Percentiles rank a stretch among this genome's conserved stretches.
These are phyloP conservation scores for Pontederia paniculata DNA, from an alignment of 176 grass and related monocot species.

Conservation along the genomic window DNA sequence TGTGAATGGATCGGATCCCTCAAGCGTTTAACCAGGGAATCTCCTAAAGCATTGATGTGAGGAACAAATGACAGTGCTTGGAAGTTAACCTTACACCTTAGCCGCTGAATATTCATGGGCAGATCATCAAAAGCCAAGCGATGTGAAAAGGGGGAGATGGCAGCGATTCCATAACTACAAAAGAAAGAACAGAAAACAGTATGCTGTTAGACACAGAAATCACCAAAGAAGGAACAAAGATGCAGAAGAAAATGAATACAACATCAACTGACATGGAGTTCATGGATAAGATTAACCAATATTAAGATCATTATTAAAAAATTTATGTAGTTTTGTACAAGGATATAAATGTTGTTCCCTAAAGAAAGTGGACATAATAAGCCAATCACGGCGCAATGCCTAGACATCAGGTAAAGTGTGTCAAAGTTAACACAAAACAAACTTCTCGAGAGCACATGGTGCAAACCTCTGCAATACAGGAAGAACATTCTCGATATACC, in stretches of 20 bases:
- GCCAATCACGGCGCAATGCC: no score
- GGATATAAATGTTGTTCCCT: no score
- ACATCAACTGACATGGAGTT: no score
- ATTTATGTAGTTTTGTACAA: no score
- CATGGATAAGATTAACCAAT: no score
- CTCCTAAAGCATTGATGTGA: conserved; percentile 62
- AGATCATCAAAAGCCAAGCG: conserved; percentile 82
- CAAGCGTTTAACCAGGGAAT: conserved; percentile 50
- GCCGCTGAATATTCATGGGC: conserved; percentile 44
- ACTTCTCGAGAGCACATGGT: neutral
- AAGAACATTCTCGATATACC: conserved; percentile 90
- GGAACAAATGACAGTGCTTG: conserved; percentile 68
- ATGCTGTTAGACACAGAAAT: neutral
- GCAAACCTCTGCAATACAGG: conserved; percentile 80
- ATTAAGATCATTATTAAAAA: no score
- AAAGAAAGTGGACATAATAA: no score
- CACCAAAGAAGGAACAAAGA: neutral
- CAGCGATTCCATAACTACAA: conserved; percentile 79
- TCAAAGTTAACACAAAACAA: neutral
- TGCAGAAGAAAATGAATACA: no score
- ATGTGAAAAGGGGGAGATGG: conserved; percentile 83
- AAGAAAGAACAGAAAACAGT: conserved; percentile 6
- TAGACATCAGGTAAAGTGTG: no score
- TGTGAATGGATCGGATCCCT: conserved; percentile 28
- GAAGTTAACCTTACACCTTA: conserved; percentile 90